Conservation (phyloP, 2,329 filamentous ascomycete genomes). For the Paracoccidioides brasiliensis region DNA sequence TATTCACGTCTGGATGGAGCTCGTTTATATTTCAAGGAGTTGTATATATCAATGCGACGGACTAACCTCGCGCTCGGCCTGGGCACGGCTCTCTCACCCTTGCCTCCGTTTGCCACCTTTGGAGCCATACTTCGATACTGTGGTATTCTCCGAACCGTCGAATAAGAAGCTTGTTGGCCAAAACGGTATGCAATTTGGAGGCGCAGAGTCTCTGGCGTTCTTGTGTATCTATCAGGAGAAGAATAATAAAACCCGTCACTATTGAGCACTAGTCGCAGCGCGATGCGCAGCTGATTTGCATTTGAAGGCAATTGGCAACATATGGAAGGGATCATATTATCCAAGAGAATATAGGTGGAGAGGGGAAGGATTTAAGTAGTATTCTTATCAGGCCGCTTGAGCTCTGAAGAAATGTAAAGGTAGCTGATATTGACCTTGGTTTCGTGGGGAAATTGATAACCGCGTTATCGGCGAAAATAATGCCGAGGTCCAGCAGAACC, state of each 20-base stretch:
- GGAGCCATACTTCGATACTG: conserved; percentile 12
- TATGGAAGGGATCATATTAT: neutral
- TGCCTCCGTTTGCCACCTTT: neutral
- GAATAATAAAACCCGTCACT: neutral
- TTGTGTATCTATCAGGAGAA: neutral
- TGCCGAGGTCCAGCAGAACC: conserved; percentile 1
- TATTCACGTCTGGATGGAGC: neutral
- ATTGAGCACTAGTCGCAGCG: neutral
- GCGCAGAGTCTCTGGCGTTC: neutral
- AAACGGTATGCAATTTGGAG: neutral
- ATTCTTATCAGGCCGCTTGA: neutral
- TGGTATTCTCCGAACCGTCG: conserved; percentile 9
- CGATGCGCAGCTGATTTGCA: neutral
- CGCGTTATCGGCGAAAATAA: neutral
- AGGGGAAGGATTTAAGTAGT: neutral
- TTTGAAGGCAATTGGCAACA: neutral
- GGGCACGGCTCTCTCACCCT: conserved; percentile 27
- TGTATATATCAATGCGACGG: neutral
- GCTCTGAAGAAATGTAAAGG: neutral
- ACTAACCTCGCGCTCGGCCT: conserved; percentile 52
- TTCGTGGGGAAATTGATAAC: neutral
- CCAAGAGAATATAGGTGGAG: neutral
- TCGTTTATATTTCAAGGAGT: neutral
- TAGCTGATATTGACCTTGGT: neutral
- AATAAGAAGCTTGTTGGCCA: conserved; percentile 1